Base-by-base conservation (phyloP, 2,329 filamentous ascomycete species). In the Hypoxylon sp. region DNA sequence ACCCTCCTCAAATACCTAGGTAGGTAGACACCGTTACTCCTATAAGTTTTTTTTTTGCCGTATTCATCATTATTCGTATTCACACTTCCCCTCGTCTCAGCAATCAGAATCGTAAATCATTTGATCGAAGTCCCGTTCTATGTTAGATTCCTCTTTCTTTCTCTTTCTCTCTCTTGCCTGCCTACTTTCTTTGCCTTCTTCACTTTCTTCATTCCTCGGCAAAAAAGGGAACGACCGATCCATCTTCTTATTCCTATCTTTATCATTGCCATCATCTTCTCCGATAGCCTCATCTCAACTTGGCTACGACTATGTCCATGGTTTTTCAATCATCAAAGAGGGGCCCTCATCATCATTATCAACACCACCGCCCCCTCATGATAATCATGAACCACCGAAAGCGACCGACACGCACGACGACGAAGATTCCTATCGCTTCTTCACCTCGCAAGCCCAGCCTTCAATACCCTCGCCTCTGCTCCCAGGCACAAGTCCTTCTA, bases 381-480 rank as follows among this genome's bases (percentile, higher is more conserved):
- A 44, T 19, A 44, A 44, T 44, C 39, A 11, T 21, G 17, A 44
- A 21, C 39, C 17, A 46, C 61, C 48, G 29, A 47, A 39, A 47
- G 44, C 32, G 39, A 55, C 21, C 3, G 46, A 57, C 31, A 56
- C 42, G 42, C 44, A 27, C 35, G 27, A 44, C 39, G 39, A 17
- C 39, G 17, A 29, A 50, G 15, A 47, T 24, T 66, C 73, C 80
- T 84, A 94, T 83, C 92, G 88, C 83, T 91, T 92, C 85, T 96
- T 95, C 75, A 97, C 87, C 83, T 98, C 95, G 44, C 86, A 90
- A 7, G 93, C 90, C 95, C 95, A 98, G 2, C 95, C 95, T 61
- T 97, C 93, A 76, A 98, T 98, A 0, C 93, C 94, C 64, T 98
- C 95, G 1, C 95, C 95, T 64, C 89, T 90, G 71, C 91, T 93